A percentile compares a stretch with the other conserved stretches of the same genome.
These are phyloP conservation scores for Suillus hirtellus DNA, from an alignment of 768 basidiomycete species.

Conservation along the genomic window DNA sequence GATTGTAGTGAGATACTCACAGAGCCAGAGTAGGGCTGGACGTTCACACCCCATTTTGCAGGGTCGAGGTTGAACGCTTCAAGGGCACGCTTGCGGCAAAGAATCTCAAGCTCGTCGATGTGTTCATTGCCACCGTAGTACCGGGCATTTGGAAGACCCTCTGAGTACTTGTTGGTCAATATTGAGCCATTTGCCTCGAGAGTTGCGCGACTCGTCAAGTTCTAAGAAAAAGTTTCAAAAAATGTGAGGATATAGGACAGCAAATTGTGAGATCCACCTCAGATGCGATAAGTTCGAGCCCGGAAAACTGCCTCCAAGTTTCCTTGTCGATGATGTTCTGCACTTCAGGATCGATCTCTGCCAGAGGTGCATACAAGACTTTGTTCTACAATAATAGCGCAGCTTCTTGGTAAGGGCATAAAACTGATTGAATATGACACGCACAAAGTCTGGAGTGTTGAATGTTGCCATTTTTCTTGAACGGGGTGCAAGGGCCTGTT, in stretches of 20 bases:
- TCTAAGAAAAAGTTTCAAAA: constrained; percentile 47
- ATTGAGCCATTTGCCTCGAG: constrained; percentile 99
- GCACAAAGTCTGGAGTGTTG: constrained; percentile 61
- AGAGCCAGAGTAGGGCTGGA: constrained; percentile 96
- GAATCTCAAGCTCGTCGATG: constrained; percentile 92
- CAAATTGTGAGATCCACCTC: constrained; percentile 58
- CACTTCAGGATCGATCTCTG: constrained; percentile 92
- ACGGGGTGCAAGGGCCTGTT: constrained; percentile 13
- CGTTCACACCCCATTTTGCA: constrained; percentile 95
- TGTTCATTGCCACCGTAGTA: constrained; percentile 99
- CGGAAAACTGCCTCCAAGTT: constrained; percentile 97
- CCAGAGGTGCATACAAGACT: constrained; percentile 81
- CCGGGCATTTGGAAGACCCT: constrained; percentile 96
- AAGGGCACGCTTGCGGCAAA: constrained; percentile 95
- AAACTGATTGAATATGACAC: constrained; percentile 25
- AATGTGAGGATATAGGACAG: background rate
- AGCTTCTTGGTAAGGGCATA: constrained; percentile 3
- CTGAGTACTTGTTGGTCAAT: constrained; percentile 98
- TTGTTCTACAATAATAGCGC: constrained; percentile 66
- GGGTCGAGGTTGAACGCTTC: constrained; percentile 95
- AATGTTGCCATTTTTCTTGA: constrained; percentile 59
- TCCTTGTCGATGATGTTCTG: constrained; percentile 98
- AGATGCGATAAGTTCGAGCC: constrained; percentile 97
- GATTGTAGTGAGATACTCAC: constrained; percentile 44
- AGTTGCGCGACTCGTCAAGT: constrained; percentile 91